Evolutionary conservation across 148 eudicot species (phyloP).

Genomic region (Camellia lanceoleosa): DNA sequence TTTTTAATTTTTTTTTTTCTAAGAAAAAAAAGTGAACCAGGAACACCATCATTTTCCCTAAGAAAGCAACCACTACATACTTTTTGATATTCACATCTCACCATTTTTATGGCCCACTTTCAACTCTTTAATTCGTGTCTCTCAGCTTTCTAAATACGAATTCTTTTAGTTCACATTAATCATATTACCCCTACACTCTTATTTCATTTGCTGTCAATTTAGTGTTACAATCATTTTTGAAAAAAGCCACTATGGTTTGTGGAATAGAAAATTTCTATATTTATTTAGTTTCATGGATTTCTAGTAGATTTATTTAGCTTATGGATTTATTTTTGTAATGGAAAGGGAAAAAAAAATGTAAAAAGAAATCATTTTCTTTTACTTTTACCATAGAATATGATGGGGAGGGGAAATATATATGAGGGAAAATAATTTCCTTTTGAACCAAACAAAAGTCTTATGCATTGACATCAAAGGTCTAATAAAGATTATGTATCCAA

Average conservation of each 20-base stretch:
- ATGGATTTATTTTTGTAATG: no score
- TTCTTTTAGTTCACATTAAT: conserved; percentile 1
- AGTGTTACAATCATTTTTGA: no score
- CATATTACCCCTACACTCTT: not conserved
- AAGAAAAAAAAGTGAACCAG: conserved; percentile 18
- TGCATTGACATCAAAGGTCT: no score
- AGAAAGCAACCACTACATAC: conserved; percentile 30
- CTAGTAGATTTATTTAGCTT: no score
- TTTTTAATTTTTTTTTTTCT: not conserved
- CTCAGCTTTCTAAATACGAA: conserved; percentile 16
- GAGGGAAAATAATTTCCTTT: no score
- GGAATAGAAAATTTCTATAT: no score
- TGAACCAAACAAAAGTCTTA: no score
- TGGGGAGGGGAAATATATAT: no score
- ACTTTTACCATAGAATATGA: not conserved
- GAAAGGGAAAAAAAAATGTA: not conserved
- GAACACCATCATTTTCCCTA: conserved; percentile 30
- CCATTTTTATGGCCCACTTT: conserved; percentile 22
- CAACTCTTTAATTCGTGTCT: conserved; percentile 13
- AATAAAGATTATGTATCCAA: no score
- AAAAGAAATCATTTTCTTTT: not conserved
- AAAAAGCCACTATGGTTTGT: no score
- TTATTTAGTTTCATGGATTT: no score
- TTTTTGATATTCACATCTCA: conserved; percentile 17
- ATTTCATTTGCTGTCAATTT: not conserved